These are phyloP conservation scores for Microbotryomycetes sp. DNA, from an alignment of 1,284 basidiomycete species.

Conservation along the genomic window DNA sequence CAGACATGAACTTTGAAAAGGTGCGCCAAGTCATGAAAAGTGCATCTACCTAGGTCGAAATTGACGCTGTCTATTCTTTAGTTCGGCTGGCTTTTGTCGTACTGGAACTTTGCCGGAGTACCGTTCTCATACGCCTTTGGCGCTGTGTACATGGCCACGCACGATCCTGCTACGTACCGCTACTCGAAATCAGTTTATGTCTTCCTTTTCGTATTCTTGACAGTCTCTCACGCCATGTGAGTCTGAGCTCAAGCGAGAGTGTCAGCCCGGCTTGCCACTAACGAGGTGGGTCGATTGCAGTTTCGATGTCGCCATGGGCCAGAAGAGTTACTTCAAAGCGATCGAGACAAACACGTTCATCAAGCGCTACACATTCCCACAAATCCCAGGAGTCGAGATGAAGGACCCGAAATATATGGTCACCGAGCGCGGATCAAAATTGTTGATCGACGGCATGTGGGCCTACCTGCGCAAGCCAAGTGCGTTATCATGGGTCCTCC, in stretches of 20 bases:
- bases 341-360: slow-evolving; percentile 73
- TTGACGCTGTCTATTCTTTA: neutral
- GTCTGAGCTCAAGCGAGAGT: slow-evolving; percentile 37
- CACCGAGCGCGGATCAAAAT: slow-evolving; percentile 75
- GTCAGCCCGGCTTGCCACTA: slow-evolving; percentile 1
- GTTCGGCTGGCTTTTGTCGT: slow-evolving; percentile 42
- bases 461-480: slow-evolving; percentile 77
- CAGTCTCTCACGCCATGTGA: slow-evolving; percentile 78
- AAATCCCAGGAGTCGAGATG: slow-evolving; percentile 78
- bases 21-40: slow-evolving; percentile 6
- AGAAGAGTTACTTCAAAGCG: slow-evolving; percentile 98
- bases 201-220: slow-evolving; percentile 63
- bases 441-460: slow-evolving; percentile 77
- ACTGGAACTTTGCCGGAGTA: slow-evolving; percentile 79
- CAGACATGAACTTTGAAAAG: slow-evolving; percentile 91
- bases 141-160: slow-evolving; percentile 95
- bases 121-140: slow-evolving; percentile 85
- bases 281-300: slow-evolving; percentile 45
- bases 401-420: slow-evolving; percentile 86
- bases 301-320: slow-evolving; percentile 91
- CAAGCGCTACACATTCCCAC: slow-evolving; percentile 87
- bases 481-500: slow-evolving; percentile 44
- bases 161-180: slow-evolving; percentile 76
- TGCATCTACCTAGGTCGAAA: neutral
- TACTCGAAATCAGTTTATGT: slow-evolving; percentile 74